Conservation (phyloP, 768 basidiomycete species). For the Leccinum subgranulosum region DNA sequence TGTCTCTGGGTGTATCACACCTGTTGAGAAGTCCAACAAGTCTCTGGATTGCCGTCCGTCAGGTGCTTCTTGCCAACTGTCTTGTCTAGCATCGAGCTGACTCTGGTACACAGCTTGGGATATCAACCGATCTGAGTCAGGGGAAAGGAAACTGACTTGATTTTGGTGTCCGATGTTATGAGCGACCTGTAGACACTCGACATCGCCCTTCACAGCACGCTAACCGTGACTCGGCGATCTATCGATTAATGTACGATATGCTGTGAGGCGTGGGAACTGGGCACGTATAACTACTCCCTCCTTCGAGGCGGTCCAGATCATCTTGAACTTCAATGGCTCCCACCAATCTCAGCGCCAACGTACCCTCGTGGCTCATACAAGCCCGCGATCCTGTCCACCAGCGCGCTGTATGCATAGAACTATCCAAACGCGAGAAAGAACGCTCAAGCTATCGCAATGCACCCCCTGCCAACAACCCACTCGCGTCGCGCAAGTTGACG, state of each 20-base stretch:
- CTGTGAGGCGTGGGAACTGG: neutral
- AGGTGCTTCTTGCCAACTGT: slow-evolving; percentile 68
- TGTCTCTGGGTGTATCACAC: slow-evolving; percentile 33
- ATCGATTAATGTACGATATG: neutral
- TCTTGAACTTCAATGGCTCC: neutral
- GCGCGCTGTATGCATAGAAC: slow-evolving; percentile 31
- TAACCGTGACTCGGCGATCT: neutral
- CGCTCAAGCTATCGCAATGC: slow-evolving; percentile 29
- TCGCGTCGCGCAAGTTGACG: slow-evolving; percentile 2
- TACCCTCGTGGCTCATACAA: slow-evolving; percentile 17
- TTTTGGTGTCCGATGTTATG: slow-evolving; percentile 22
- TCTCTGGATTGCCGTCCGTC: slow-evolving; percentile 68
- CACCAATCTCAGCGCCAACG: neutral
- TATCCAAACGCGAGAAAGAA: slow-evolving; percentile 38
- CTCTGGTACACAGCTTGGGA: slow-evolving; percentile 40
- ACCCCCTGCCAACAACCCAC: slow-evolving; percentile 13
- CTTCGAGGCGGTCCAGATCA: neutral
- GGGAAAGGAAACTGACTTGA: slow-evolving; percentile 39
- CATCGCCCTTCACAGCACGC: slow-evolving; percentile 13
- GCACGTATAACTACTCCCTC: neutral
- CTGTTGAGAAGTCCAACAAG: slow-evolving; percentile 84
- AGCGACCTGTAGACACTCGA: slow-evolving; percentile 18
- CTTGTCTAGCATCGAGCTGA: slow-evolving; percentile 78
- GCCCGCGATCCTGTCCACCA: slow-evolving; percentile 14
- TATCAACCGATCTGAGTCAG: slow-evolving; percentile 17